A percentile compares a stretch with the other conserved stretches of the same genome.
phyloP scores from a whole-genome alignment of 1,284 basidiomycete genomes.

The Ustilago esculenta region DNA sequence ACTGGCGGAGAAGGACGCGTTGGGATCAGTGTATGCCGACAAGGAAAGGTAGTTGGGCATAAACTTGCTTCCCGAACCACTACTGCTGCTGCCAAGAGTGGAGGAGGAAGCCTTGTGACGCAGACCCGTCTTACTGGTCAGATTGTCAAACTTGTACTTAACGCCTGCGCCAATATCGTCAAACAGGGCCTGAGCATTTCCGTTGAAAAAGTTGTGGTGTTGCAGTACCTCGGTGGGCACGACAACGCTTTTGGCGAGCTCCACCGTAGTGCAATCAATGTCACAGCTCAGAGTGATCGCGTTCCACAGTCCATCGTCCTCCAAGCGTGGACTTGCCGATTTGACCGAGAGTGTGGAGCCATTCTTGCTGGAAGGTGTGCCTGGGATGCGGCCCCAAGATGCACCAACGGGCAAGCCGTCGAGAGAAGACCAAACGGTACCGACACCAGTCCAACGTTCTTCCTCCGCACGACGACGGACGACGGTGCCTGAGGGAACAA shows the following conservation, averaged over 20 bases:
- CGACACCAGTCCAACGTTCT: slow-evolving; percentile 42
- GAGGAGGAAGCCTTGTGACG: slow-evolving; percentile 17
- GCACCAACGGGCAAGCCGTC: slow-evolving; percentile 52
- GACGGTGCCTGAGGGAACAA: slow-evolving; percentile 34
- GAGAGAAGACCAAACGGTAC: slow-evolving; percentile 55
- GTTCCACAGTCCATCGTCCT: slow-evolving; percentile 60
- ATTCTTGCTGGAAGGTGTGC: slow-evolving; percentile 4
- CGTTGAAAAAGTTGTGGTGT: slow-evolving; percentile 50
- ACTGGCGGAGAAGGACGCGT: slow-evolving; percentile 11
- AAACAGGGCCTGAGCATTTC: slow-evolving; percentile 44
- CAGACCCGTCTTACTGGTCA: slow-evolving; percentile 5
- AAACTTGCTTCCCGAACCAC: slow-evolving; percentile 6
- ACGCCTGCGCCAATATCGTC: slow-evolving; percentile 48
- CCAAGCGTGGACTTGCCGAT: slow-evolving; percentile 11
- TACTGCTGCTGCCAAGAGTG: not conserved
- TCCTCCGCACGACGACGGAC: slow-evolving; percentile 31
- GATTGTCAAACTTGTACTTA: slow-evolving; percentile 53
- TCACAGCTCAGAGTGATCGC: slow-evolving; percentile 50
- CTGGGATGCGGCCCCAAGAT: slow-evolving; percentile 32
- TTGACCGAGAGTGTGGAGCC: slow-evolving; percentile 21
- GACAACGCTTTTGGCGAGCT: slow-evolving; percentile 45
- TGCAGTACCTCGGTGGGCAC: slow-evolving; percentile 51
- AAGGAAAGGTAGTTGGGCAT: slow-evolving; percentile 35
- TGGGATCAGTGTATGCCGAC: slow-evolving; percentile 40
- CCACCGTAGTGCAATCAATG: slow-evolving; percentile 41